Conservation (phyloP, 306 rosid genomes). For the Gastrolobium villosum region DNA sequence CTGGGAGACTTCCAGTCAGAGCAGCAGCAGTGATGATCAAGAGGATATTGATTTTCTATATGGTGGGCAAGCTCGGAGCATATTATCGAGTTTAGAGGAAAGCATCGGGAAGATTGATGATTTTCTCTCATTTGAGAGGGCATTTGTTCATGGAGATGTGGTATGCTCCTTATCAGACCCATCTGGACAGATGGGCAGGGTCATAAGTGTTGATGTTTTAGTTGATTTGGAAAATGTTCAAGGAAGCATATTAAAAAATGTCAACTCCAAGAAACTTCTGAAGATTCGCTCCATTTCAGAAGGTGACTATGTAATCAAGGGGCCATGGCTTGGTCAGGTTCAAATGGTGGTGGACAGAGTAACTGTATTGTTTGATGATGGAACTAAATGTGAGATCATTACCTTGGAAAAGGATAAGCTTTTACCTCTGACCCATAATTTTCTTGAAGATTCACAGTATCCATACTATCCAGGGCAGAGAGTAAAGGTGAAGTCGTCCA, state of each 20-base stretch:
- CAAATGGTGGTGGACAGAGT: constrained; percentile 79
- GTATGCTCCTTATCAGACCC: constrained; percentile 74
- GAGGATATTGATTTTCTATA: constrained; percentile 72
- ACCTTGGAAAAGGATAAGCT: constrained; percentile 73
- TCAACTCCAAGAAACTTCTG: constrained; percentile 70
- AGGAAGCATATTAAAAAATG: constrained; percentile 71
- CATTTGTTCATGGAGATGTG: constrained; percentile 82
- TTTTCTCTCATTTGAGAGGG: constrained; percentile 87
- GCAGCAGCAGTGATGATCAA: constrained; percentile 82
- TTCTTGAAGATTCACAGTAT: constrained; percentile 86
- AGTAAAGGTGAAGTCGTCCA: constrained; percentile 72
- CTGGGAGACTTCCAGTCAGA: constrained; percentile 86
- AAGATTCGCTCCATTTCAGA: constrained; percentile 84
- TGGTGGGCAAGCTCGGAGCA: constrained; percentile 85
- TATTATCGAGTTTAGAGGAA: constrained; percentile 90
- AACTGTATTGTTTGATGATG: constrained; percentile 79
- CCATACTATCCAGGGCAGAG: constrained; percentile 97
- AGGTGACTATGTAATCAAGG: constrained; percentile 80
- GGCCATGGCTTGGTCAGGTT: constrained; percentile 93
- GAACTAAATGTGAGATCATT: constrained; percentile 69
- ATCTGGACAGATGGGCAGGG: constrained; percentile 91
- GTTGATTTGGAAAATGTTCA: constrained; percentile 80
- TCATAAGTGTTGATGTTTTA: constrained; percentile 67
- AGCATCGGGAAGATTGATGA: constrained; percentile 93
- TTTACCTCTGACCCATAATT: constrained; percentile 66